Conservation (phyloP, 768 basidiomycete genomes). For the Polyporus arcularius region DNA sequence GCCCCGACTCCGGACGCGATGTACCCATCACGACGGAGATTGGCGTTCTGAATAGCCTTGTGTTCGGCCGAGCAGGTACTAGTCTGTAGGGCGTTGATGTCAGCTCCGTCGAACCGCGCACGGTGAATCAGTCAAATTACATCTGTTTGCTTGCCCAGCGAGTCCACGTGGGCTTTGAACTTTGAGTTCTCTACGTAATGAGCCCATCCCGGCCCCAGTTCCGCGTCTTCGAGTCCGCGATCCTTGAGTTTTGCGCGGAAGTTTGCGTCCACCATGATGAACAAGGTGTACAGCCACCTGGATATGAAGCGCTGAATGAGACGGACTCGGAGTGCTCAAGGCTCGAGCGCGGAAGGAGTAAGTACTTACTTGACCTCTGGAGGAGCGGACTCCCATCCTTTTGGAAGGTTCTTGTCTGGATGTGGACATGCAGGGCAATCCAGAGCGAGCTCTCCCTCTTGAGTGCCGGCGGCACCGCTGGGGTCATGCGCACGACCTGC, state of each 20-base stretch:
- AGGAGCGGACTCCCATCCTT: conserved; percentile 20
- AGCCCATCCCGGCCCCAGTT: conserved; percentile 22
- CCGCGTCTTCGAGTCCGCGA: background rate
- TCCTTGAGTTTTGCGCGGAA: conserved; percentile 27
- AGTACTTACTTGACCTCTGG: too few species aligned
- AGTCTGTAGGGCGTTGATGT: background rate
- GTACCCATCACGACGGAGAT: conserved; percentile 1
- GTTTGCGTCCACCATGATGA: conserved; percentile 32
- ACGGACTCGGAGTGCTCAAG: too few species aligned
- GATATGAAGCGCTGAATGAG: background rate
- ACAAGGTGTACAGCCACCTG: conserved; percentile 30
- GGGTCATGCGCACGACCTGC: conserved; percentile 24
- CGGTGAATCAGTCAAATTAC: too few species aligned
- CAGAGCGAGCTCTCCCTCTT: conserved; percentile 18
- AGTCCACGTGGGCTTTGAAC: conserved; percentile 26
- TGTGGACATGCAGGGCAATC: conserved; percentile 29
- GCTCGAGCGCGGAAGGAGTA: too few species aligned
- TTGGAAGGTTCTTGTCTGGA: conserved; percentile 22
- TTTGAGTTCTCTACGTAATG: conserved; percentile 27
- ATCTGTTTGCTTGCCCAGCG: conserved; percentile 23
- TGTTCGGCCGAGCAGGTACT: conserved; percentile 6
- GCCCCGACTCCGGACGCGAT: conserved; percentile 23
- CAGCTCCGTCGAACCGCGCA: too few species aligned
- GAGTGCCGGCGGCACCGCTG: conserved; percentile 5
- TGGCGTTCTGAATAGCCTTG: conserved; percentile 13